A percentile compares a stretch with the other conserved stretches of the same genome.
Conservation (phyloP, 2,329 filamentous ascomycete species). For the Tolypocladium tundrense region DNA sequence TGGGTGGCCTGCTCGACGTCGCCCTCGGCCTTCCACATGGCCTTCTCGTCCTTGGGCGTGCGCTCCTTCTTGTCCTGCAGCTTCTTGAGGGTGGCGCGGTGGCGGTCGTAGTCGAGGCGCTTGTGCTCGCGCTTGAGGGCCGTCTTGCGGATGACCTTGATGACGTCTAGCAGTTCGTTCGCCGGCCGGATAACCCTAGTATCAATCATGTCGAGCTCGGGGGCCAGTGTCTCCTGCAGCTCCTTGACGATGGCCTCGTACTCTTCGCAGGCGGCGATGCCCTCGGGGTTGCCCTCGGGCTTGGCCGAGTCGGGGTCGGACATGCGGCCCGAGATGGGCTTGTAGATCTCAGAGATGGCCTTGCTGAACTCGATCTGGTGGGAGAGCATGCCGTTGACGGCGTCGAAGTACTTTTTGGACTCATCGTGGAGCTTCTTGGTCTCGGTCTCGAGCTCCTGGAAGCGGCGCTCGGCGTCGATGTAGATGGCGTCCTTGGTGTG, state of each 20-base stretch:
- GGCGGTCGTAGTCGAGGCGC: slow-evolving; percentile 90
- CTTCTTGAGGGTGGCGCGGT: slow-evolving; percentile 76
- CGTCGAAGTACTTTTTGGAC: slow-evolving; percentile 92
- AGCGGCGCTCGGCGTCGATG: slow-evolving; percentile 85
- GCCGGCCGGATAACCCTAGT: slow-evolving; percentile 82
- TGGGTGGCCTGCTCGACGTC: slow-evolving; percentile 86
- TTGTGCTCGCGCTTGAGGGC: slow-evolving; percentile 91
- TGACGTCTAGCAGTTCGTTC: slow-evolving; percentile 84
- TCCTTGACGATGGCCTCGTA: slow-evolving; percentile 89
- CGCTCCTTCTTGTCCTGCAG: slow-evolving; percentile 97
- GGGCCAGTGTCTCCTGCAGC: slow-evolving; percentile 75
- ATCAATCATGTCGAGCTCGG: slow-evolving; percentile 97
- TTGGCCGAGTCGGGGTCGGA: slow-evolving; percentile 82
- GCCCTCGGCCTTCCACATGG: slow-evolving; percentile 87
- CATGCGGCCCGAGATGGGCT: slow-evolving; percentile 90
- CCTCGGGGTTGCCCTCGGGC: slow-evolving; percentile 79
- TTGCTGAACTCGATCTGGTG: slow-evolving; percentile 98
- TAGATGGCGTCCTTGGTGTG: slow-evolving; percentile 93
- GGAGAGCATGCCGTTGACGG: slow-evolving; percentile 94
- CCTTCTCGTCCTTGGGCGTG: slow-evolving; percentile 92
- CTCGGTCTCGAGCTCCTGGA: slow-evolving; percentile 86
- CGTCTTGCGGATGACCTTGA: slow-evolving; percentile 90
- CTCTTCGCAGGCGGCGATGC: slow-evolving; percentile 90
- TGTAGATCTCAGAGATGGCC: slow-evolving; percentile 93
- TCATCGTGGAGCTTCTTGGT: slow-evolving; percentile 97